Base-by-base conservation (phyloP, 78 protist genomes). In the Dictyostelium intermedium region DNA sequence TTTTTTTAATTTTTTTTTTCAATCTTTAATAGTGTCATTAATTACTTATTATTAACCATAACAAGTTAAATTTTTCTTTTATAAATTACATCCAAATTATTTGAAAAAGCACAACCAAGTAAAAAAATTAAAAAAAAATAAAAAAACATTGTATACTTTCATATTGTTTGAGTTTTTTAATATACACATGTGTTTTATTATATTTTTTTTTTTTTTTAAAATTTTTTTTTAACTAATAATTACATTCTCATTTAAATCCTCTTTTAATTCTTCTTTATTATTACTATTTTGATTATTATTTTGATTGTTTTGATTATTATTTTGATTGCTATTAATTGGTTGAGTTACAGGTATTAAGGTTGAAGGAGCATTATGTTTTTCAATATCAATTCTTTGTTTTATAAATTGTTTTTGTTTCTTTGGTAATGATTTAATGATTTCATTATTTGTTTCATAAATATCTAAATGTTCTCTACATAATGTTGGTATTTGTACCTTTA, bases 401-500 rank as follows among this genome's bases (percentile, higher is more conserved):
- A 82, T 56, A 25, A 56, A 56, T 82, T 39, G 60, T 82, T 82
- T 82, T 60, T 82, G 86, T 56, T 56, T 32, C 63, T 82, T 82
- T 50, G 86, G 86, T 32, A 82, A 9, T 4, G 70, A 30, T 82
- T 82, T 82, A n/a, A 82, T 50, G 3, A 35, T 35, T 23, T 82
- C 86, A 16, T n/a, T 32, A 35, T 82, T 82, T 0, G 45, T 82
- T 30, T 50, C 63, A 60, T 56, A 82, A 41, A 89, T 66, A 37
- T 89, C 94, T 25, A 80, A 89, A 70, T 89, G 94, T 79, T 89
- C 87, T 18, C 20, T n/a, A 80, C 94, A 89, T 32, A 89, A 30
- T 18, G 78, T 43, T 56, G 94, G 94, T 47, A 89, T 39, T 69
- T 80, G 87, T 11, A 83, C 27, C 37, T 89, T 89, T 43, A 89